Percentiles rank a stretch among this genome's conserved stretches.
phyloP scores from a whole-genome alignment of 305 asterid genomes.

The Withania somnifera region DNA sequence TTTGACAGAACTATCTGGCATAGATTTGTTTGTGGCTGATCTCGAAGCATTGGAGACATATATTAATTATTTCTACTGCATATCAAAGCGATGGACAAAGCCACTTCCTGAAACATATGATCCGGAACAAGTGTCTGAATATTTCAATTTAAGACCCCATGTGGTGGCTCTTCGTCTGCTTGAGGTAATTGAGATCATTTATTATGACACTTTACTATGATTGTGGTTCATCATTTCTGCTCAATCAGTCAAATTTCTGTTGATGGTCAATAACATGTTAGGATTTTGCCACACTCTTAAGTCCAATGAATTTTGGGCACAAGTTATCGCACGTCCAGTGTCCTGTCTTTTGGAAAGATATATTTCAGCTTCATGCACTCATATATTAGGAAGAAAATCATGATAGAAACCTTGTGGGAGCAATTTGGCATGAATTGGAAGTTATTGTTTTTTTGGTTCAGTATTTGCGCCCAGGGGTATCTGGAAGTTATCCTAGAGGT shows the following conservation, averaged over 20 bases:
- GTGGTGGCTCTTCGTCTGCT: constrained; percentile 72
- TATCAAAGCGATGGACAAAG: constrained; percentile 71
- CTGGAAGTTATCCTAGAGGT: background rate
- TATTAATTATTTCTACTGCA: constrained; percentile 48
- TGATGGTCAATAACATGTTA: background rate
- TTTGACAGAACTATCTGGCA: constrained; percentile 67
- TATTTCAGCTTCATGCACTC: background rate
- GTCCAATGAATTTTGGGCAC: background rate
- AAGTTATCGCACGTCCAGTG: background rate
- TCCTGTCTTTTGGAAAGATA: background rate
- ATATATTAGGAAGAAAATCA: background rate
- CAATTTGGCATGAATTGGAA: background rate
- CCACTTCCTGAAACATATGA: constrained; percentile 88
- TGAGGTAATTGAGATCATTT: constrained; percentile 40
- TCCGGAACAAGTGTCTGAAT: constrained; percentile 52
- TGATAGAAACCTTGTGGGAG: background rate
- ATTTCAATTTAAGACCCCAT: constrained; percentile 87
- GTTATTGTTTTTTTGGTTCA: background rate
- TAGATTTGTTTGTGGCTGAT: constrained; percentile 77
- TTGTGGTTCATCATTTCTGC: background rate
- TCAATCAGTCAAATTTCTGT: background rate
- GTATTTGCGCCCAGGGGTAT: background rate
- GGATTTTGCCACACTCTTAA: background rate
- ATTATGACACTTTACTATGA: background rate
- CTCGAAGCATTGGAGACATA: constrained; percentile 74